phyloP scores from a whole-genome alignment of 306 rosid species.

The Casuarina cunninghamiana region DNA sequence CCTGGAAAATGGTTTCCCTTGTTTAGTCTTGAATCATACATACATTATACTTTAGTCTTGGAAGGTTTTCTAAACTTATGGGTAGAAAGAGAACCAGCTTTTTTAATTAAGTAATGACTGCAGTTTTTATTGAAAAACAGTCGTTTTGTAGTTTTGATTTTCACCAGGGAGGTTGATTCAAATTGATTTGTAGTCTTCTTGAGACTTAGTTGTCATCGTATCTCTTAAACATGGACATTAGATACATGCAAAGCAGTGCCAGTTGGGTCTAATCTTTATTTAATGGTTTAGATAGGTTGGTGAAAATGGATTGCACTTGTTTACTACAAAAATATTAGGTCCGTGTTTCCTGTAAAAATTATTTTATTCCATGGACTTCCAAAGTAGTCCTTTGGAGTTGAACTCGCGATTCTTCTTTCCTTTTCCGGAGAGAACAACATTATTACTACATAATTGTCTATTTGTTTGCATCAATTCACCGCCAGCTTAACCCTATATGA shows the following conservation, averaged over 20 bases:
- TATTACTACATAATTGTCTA: not conserved
- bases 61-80: no score
- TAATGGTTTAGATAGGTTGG: slow-evolving; percentile 41
- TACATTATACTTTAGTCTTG: no score
- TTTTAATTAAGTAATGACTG: no score
- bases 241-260: slow-evolving; percentile 41
- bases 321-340: slow-evolving; percentile 2
- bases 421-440: not conserved
- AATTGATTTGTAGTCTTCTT: not conserved
- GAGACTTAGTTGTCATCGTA: slow-evolving; percentile 41
- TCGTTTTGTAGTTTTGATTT: no score
- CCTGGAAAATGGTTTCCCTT: no score
- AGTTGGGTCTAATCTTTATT: slow-evolving; percentile 52
- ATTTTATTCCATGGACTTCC: slow-evolving; percentile 9
- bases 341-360: not conserved
- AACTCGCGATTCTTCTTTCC: slow-evolving; percentile 4
- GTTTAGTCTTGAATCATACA: no score
- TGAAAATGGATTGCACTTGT: slow-evolving; percentile 19
- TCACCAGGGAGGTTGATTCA: not conserved
- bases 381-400: slow-evolving; percentile 21
- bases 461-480: not conserved
- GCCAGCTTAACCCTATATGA: slow-evolving; percentile 4
- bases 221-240: slow-evolving; percentile 28
- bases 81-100: no score
- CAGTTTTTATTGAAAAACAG: no score